Base-by-base conservation (phyloP, 2,329 filamentous ascomycete species). In the Huntiella decipiens region DNA sequence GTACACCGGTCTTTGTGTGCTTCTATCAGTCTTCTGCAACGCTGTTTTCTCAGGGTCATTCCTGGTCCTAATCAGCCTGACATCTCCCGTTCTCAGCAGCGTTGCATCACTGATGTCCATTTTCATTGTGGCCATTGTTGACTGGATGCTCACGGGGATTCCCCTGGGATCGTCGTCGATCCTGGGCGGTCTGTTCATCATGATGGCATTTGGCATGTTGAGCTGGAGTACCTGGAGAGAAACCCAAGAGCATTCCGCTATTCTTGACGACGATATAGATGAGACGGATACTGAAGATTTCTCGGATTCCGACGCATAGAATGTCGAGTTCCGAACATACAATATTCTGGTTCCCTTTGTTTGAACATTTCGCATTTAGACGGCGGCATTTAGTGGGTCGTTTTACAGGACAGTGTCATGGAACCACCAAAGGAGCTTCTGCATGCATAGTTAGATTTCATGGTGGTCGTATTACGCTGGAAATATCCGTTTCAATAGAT, bases 71-170 rank as follows among this genome's bases (percentile, higher is more conserved):
- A 96, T 98, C 56, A 86, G 79, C 12, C 70, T 98, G 22, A 98
- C 91, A 0, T 88, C 81, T 13, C 91, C 91, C 1, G 91, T 98
- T 2, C 68, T 98, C 4, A 88, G 81, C 48, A 92, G 82, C 13
- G 91, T 98, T 8, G 91, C 91, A 1, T 85, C 88, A 2, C 73
- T 98, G 28, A 68, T 98, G 40, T 98, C 91, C 16, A 98, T 98
- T 53, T 96, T 98, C 68, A 75, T 96, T 50, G 91, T 98, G 5
- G 91, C 88, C 1, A 66, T 96, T 28, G 83, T 83, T 46, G 91
- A 98, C 61, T 92, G 91, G 77, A 58, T 87, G 47, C 67, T 87
- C 38, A 92, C 84, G 0, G 84, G 88, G 43, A 70, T 80, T 54
- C 74, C 81, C 0, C 66, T 94, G 15, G 82, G 78, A 44, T 64